Conservation (phyloP, 2,329 filamentous ascomycete species). For the Diaporthe amygdali region DNA sequence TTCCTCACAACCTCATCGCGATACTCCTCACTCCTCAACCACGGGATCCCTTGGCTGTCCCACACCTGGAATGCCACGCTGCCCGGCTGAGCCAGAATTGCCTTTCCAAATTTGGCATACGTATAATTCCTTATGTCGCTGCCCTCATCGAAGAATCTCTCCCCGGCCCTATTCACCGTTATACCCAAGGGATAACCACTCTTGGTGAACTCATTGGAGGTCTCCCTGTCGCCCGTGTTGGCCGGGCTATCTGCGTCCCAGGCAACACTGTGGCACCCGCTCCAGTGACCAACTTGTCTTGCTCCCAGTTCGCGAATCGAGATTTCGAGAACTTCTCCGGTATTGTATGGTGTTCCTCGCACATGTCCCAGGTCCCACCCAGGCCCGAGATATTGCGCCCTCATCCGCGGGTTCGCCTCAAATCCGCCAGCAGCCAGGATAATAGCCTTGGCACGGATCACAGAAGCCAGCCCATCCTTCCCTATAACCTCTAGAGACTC, state of each 20-base stretch:
- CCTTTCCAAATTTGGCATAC: constrained; percentile 68
- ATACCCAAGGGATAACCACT: constrained; percentile 71
- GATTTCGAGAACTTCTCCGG: constrained; percentile 60
- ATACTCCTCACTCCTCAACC: constrained; percentile 68
- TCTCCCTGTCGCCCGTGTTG: constrained; percentile 58
- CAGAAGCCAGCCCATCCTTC: constrained; percentile 28
- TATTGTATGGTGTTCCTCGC: constrained; percentile 69
- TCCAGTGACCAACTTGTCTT: constrained; percentile 61
- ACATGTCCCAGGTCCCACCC: constrained; percentile 68
- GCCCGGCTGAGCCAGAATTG: constrained; percentile 63
- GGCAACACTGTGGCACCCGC: constrained; percentile 67
- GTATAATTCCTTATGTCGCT: constrained; percentile 70
- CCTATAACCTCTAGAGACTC: constrained; percentile 36
- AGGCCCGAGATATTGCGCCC: constrained; percentile 58
- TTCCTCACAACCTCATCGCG: constrained; percentile 60
- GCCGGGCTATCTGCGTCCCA: constrained; percentile 69
- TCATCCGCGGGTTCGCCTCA: constrained; percentile 63
- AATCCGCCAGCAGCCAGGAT: constrained; percentile 68
- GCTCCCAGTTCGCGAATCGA: constrained; percentile 58
- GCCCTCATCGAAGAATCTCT: constrained; percentile 71
- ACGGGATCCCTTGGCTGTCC: constrained; percentile 56
- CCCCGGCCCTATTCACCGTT: constrained; percentile 64
- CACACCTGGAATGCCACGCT: constrained; percentile 69
- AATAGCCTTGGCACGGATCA: constrained; percentile 45
- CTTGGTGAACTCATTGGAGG: constrained; percentile 72